Conservation (phyloP, 179 eudicot genomes). For the Silene vulgaris region DNA sequence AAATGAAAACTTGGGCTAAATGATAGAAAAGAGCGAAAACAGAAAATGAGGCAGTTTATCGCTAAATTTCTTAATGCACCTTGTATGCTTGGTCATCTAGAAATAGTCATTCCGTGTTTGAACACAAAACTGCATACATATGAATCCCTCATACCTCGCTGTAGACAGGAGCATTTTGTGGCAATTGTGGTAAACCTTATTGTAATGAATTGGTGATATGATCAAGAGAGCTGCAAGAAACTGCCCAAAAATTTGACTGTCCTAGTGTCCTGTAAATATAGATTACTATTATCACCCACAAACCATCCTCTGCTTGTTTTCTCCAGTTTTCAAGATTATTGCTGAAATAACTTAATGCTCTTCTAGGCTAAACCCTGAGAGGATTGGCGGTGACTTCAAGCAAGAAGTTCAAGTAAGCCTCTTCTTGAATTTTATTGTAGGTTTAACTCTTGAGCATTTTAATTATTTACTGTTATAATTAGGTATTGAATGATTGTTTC, state of each 20-base stretch:
- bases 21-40: too few species aligned
- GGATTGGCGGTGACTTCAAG: slow-evolving; percentile 90
- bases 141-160: not conserved
- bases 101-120: not conserved
- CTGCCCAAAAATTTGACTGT: not conserved
- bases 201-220: not conserved
- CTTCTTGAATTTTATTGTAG: not conserved
- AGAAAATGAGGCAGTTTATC: not conserved
- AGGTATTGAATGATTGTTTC: slow-evolving; percentile 18
- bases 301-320: slow-evolving; percentile 11
- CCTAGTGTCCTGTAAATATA: not conserved
- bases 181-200: not conserved
- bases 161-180: not conserved
- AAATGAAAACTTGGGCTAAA: too few species aligned
- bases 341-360: slow-evolving; percentile 16
- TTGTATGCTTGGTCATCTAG: not conserved
- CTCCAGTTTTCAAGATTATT: not conserved
- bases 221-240: not conserved
- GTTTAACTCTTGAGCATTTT: not conserved
- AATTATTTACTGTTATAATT: slow-evolving; percentile 3
- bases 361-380: slow-evolving; percentile 83
- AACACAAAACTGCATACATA: not conserved
- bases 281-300: not conserved
- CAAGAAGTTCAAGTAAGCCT: slow-evolving; percentile 77
- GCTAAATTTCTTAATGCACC: not conserved